Conservation (phyloP, 495 filamentous ascomycete species). For the Clavariopsis aquatica region DNA sequence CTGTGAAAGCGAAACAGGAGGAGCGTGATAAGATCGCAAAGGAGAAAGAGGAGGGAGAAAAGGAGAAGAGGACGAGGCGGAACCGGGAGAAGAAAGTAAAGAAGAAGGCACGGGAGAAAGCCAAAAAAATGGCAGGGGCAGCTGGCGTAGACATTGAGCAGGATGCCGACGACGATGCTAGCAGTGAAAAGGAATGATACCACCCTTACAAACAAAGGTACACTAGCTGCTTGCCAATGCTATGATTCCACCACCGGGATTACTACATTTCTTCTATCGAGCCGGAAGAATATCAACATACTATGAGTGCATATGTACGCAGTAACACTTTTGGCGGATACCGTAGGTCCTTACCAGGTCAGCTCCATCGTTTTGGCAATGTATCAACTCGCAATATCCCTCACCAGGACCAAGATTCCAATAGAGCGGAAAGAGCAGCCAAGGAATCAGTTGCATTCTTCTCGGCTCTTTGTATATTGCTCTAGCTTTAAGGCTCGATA, state of each 20-base stretch:
- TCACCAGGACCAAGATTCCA: too few species aligned
- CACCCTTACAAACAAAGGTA: too few species aligned
- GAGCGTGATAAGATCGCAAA: slow-evolving; percentile 28
- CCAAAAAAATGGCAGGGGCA: slow-evolving; percentile 26
- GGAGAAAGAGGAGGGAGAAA: slow-evolving; percentile 24
- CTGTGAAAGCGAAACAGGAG: slow-evolving; percentile 53
- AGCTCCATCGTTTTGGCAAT: too few species aligned
- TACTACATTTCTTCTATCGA: too few species aligned
- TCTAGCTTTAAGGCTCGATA: neutral
- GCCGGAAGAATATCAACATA: too few species aligned
- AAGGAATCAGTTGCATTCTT: neutral
- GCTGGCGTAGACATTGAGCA: neutral
- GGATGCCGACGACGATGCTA: slow-evolving; percentile 1
- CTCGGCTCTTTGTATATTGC: neutral
- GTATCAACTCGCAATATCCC: too few species aligned
- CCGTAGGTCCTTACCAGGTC: too few species aligned
- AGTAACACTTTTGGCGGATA: too few species aligned
- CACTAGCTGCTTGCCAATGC: too few species aligned
- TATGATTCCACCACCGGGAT: too few species aligned
- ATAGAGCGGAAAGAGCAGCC: neutral
- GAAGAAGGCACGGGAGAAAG: slow-evolving; percentile 30
- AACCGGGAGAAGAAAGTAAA: slow-evolving; percentile 37
- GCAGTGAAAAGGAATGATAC: neutral
- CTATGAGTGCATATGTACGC: too few species aligned
- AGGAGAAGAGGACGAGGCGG: slow-evolving; percentile 35